A percentile compares a stretch with the other conserved stretches of the same genome.
These are phyloP conservation scores for Kazachstania taianensis DNA, from an alignment of 805 yeast genomes.

Conservation along the genomic window DNA sequence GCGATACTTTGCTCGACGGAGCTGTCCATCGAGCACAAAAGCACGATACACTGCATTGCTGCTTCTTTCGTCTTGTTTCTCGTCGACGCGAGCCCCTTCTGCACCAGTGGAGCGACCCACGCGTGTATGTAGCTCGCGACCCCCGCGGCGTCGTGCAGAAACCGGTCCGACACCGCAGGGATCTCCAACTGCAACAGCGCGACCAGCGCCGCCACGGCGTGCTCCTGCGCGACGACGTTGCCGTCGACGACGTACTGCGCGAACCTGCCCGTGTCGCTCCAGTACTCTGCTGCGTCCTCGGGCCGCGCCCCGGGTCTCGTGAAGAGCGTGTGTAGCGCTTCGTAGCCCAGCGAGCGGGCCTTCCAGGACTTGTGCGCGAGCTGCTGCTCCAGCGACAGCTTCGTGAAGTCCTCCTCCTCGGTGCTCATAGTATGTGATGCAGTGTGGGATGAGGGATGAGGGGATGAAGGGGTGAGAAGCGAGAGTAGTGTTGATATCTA, in stretches of 20 bases:
- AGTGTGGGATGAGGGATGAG: background rate
- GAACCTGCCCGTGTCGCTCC: constrained; percentile 44
- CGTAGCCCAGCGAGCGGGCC: constrained; percentile 72
- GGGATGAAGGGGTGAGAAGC: background rate
- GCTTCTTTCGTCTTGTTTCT: constrained; percentile 65
- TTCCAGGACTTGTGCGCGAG: constrained; percentile 75
- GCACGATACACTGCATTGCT: constrained; percentile 50
- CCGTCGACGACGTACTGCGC: constrained; percentile 58
- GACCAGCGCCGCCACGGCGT: constrained; percentile 51
- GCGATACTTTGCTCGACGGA: constrained; percentile 44
- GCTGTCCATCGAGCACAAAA: constrained; percentile 54
- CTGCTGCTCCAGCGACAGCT: constrained; percentile 57
- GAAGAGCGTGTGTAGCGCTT: constrained; percentile 47
- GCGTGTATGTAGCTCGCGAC: background rate
- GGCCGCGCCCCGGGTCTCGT: constrained; percentile 24
- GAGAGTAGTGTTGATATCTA: background rate
- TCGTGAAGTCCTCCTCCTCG: constrained; percentile 47
- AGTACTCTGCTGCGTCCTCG: constrained; percentile 23
- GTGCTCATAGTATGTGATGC: background rate
- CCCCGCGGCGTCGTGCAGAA: background rate
- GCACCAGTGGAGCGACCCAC: constrained; percentile 41
- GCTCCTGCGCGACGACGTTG: constrained; percentile 88
- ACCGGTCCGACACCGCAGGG: background rate
- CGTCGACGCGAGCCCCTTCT: constrained; percentile 70
- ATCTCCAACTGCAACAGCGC: constrained; percentile 26